Evolutionary conservation across 2,329 filamentous ascomycete genomes (phyloP), one percentile per base, ranked within the genome.

Genomic region (Mollisiaceae sp.): DNA sequence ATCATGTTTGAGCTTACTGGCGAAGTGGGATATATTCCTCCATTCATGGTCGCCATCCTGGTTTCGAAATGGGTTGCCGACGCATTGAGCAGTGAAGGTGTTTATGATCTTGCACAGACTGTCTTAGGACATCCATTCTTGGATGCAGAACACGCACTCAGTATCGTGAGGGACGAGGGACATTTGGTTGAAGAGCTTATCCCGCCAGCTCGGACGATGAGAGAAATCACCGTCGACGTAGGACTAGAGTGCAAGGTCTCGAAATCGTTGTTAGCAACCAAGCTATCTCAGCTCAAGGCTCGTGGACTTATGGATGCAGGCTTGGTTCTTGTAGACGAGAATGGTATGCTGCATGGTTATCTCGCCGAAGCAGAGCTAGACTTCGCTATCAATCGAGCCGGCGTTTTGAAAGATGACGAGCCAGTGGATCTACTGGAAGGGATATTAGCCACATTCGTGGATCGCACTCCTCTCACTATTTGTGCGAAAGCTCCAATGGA

Each of bases 1-100:
- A 86, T 87, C 74, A 87, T 87, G 84, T 87, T 87, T 73, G 85
- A 86, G 72, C 78, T 88, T 8, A 87, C 85, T 0, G 85, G 85
- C 45, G 84, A 86, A 69, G 79, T 87, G 8, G 81, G 85, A 65
- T 87, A 86, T 73, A 81, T 85, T 11, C 77, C 86, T 0, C 84
- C 85, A 12, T 82, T 85, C 67, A 87, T 87, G 84, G 80, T 86
- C 24, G 84, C 85, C 8, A 87, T 88, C 63, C 77, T 88, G 6
- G 80, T 85, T 0, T 83, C 85, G 0, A 87, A 87, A 74, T 88
- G 84, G 84, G 80, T 83, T 6, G 85, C 85, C 0, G 85, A 88
- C 71, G 78, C 79, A 2, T 78, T 88, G 20, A 82, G 81, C 56
- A 75, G 75, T 27, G 82, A 86, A 67, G 77, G 83, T 24, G 83